Evolutionary conservation across 371 early-diverging fungal species (phyloP).

Genomic region (Blyttiomyces sp.): DNA sequence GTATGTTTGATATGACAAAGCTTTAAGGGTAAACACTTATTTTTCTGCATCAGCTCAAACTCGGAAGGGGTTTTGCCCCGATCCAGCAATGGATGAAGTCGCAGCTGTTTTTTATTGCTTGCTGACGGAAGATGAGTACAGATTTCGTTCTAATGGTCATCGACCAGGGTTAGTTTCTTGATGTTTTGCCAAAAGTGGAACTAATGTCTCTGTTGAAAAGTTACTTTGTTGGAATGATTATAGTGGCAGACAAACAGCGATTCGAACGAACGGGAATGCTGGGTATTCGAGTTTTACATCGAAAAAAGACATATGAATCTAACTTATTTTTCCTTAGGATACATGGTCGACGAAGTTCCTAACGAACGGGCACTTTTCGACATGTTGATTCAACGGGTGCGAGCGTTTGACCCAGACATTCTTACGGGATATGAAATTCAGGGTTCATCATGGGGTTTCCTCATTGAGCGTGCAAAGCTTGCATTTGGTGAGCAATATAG

Average conservation of each 20-base stretch:
- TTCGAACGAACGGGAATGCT: conserved; percentile 37
- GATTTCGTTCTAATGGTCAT: conserved; percentile 41
- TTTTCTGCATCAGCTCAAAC: conserved; percentile 27
- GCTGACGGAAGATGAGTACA: conserved; percentile 12
- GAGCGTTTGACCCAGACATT: conserved; percentile 78
- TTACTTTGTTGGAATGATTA: conserved; percentile 43
- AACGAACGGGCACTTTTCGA: conserved; percentile 56
- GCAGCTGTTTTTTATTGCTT: conserved; percentile 60
- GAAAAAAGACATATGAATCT: neutral
- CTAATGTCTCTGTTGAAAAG: no score
- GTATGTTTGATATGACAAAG: no score
- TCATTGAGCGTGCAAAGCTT: conserved; percentile 60
- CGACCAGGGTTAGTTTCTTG: conserved; percentile 37
- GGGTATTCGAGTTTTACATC: neutral
- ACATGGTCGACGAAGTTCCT: conserved; percentile 23
- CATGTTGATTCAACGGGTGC: conserved; percentile 48
- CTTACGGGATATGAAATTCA: conserved; percentile 84
- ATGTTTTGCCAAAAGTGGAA: neutral
- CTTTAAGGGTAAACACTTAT: neutral
- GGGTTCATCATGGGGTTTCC: conserved; percentile 81
- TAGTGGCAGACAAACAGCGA: conserved; percentile 29
- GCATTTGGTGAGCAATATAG: neutral
- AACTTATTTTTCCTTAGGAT: conserved; percentile 6
- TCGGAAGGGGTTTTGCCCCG: conserved; percentile 51
- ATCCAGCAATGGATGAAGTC: conserved; percentile 55